These are phyloP conservation scores for Elaeagnus macrophylla DNA, from an alignment of 306 rosid species.

Conservation along the genomic window DNA sequence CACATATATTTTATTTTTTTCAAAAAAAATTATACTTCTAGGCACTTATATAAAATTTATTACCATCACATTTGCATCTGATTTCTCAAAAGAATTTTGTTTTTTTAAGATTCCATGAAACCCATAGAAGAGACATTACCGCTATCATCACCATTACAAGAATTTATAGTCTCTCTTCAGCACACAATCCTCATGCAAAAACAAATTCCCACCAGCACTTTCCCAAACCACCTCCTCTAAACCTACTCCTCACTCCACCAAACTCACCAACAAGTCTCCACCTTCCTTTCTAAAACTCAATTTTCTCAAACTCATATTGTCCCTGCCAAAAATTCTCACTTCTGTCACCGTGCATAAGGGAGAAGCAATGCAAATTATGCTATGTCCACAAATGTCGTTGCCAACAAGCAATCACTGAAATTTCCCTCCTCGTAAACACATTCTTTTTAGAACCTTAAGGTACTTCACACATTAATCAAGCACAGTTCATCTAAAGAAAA, in stretches of 20 bases:
- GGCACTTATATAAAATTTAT: too few species aligned
- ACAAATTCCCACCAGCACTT: slow-evolving; percentile 47
- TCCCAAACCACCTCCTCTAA: slow-evolving; percentile 44
- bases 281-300: slow-evolving; percentile 44
- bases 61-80: too few species aligned
- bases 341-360: slow-evolving; percentile 18
- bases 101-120: slow-evolving; percentile 14
- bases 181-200: slow-evolving; percentile 65
- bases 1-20: too few species aligned
- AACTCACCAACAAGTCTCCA: slow-evolving; percentile 56
- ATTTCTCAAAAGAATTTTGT: too few species aligned
- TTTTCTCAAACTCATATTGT: slow-evolving; percentile 12
- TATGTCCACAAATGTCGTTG: too few species aligned
- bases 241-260: slow-evolving; percentile 58
- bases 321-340: slow-evolving; percentile 30
- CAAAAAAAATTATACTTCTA: too few species aligned
- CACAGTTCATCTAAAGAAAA: too few species aligned
- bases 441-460: too few species aligned
- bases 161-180: slow-evolving; percentile 53
- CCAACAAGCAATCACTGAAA: too few species aligned
- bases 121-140: slow-evolving; percentile 32
- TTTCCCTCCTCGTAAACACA: too few species aligned
- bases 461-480: too few species aligned
- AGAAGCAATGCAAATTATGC: too few species aligned
- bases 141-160: slow-evolving; percentile 20